Evolutionary conservation across 2,329 filamentous ascomycete genomes (phyloP), one percentile per base, ranked within the genome.

Genomic region (Sporothrix brasiliensis): DNA sequence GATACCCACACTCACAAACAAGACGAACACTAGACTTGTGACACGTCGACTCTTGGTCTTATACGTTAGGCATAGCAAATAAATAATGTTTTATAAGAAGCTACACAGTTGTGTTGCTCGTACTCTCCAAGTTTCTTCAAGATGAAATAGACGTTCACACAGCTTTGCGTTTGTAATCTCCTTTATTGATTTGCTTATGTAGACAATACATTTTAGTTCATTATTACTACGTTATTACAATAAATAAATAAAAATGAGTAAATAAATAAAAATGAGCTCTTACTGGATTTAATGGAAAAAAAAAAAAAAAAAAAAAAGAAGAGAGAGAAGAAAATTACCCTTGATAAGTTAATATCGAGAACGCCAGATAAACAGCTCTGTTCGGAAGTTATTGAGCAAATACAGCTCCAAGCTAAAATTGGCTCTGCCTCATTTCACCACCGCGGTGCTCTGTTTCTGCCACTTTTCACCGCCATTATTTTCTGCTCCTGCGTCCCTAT

Each of bases 1-100:
- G 69, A 70, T 70, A 70, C 69, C 69, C 69, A 66, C 27, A 66
- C 6, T 19, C 53, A 11, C 47, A 67, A 27, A 44, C 27, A 68
- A 24, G 11, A 54, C 34, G 34, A 44, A 24, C 56, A 27, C 39
- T 5, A 56, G 27, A 56, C 53, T 56, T n/a, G 24, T 4, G 13
- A 21, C 14, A 58, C 13, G 2, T 27, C 5, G 21, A 68, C 41
- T 14, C 6, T 30, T 47, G 41, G 44, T 49, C 21, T 39, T 30
- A 65, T 30, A 44, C 30, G 16, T 47, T n/a, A 65, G 14, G 19
- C 24, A 65, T 65, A 27, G 41, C 41, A 27, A 49, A 49, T 27
- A 44, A 11, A 65, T 27, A 27, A 24, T 65, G 41, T 27, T n/a
- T n/a, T 7, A 50, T 3, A n/a, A 34, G 6, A 34, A 34, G 34